Percentiles rank a stretch among this genome's conserved stretches.
Evolutionary conservation across 75 land plant species (phyloP).

Genomic region (Pinus taeda): DNA sequence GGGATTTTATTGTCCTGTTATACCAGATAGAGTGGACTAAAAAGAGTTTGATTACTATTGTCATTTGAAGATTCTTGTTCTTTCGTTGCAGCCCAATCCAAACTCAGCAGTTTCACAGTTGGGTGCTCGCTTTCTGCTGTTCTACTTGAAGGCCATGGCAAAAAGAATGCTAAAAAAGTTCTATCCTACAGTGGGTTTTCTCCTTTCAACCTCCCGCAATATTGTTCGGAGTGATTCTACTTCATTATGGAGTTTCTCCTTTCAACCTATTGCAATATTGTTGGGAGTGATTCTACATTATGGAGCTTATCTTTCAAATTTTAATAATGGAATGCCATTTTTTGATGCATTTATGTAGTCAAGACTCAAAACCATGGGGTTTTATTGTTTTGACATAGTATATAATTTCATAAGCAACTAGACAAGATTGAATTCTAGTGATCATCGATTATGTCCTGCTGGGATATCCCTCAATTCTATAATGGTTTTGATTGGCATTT

Average conservation of each 20-base stretch:
- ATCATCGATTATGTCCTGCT: background rate
- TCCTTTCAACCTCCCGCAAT: slow-evolving; percentile 2
- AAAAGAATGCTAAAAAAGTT: slow-evolving; percentile 45
- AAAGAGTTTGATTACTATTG: background rate
- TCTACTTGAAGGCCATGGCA: slow-evolving; percentile 45
- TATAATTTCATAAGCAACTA: no score
- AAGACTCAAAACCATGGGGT: background rate
- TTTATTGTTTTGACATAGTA: background rate
- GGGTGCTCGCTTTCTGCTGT: slow-evolving; percentile 50
- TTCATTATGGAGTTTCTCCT: background rate
- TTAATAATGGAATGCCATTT: background rate
- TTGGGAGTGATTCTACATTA: no score
- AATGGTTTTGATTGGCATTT: background rate
- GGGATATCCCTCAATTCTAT: background rate
- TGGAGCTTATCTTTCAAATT: background rate
- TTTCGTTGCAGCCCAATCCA: slow-evolving; percentile 47
- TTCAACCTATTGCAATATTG: no score
- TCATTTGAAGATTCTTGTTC: background rate
- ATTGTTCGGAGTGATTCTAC: background rate
- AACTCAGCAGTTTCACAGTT: slow-evolving; percentile 47
- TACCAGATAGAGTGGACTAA: background rate
- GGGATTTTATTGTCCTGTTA: background rate
- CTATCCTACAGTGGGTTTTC: slow-evolving; percentile 62
- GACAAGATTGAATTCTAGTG: background rate
- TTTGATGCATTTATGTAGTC: background rate